Percentiles rank a stretch among this genome's conserved stretches.
phyloP scores from a whole-genome alignment of 108 stramenopile species.

The Cyclotella cryptica region DNA sequence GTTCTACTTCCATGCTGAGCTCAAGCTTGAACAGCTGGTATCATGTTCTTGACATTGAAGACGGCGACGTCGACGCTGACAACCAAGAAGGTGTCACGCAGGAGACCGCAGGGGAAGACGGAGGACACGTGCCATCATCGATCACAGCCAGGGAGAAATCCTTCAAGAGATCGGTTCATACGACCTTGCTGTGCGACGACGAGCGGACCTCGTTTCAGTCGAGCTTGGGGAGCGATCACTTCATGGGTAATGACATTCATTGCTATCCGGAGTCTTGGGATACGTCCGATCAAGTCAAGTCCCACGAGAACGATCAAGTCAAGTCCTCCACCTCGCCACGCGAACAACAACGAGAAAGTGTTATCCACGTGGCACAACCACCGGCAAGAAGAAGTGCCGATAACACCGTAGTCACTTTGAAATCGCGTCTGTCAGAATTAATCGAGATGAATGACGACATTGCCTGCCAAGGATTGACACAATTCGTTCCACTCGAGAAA shows the following conservation, averaged over 20 bases:
- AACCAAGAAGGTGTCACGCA: background rate
- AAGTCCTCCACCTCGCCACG: too few relatives aligned
- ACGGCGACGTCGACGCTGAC: background rate
- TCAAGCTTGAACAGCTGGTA: background rate
- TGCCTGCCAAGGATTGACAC: background rate
- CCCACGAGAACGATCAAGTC: too few relatives aligned
- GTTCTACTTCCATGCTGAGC: background rate
- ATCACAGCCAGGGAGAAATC: background rate
- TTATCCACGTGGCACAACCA: too few relatives aligned
- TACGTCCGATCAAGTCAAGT: too few relatives aligned
- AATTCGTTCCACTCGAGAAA: background rate
- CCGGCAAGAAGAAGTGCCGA: too few relatives aligned
- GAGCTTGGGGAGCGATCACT: background rate
- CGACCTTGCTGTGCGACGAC: background rate
- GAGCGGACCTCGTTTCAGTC: background rate
- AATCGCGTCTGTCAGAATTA: background rate
- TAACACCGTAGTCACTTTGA: background rate
- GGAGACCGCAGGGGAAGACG: background rate
- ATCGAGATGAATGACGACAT: background rate
- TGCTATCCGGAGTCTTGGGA: background rate
- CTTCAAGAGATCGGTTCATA: constrained; percentile 7
- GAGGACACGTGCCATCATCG: background rate
- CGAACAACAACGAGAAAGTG: too few relatives aligned
- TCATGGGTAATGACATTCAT: background rate
- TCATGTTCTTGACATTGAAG: background rate